phyloP scores from a whole-genome alignment of 2,329 filamentous ascomycete species.

The Exserohilum turcica region DNA sequence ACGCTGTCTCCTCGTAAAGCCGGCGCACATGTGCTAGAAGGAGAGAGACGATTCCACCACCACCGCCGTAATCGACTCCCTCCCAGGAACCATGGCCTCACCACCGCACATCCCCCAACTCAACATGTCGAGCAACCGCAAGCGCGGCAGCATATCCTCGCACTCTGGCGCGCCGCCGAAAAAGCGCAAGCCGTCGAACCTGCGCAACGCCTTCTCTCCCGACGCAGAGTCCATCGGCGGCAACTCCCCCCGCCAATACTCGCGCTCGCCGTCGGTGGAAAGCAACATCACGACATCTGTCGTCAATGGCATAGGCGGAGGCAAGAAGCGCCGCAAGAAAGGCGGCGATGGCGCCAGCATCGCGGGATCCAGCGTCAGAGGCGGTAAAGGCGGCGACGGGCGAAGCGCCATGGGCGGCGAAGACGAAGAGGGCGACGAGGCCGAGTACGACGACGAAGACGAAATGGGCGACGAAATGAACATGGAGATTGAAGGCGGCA shows the following conservation, averaged over 20 bases:
- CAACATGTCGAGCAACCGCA: conserved; percentile 69
- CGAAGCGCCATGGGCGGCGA: conserved; percentile 50
- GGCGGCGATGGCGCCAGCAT: conserved; percentile 38
- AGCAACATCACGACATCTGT: conserved; percentile 60
- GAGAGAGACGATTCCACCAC: not conserved
- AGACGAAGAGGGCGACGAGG: conserved; percentile 61
- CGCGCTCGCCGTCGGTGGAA: conserved; percentile 70
- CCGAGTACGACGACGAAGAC: conserved; percentile 63
- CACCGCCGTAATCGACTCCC: not conserved
- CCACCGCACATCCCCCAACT: conserved; percentile 59
- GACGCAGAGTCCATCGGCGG: conserved; percentile 54
- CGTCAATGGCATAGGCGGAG: conserved; percentile 50
- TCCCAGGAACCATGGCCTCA: conserved; percentile 61
- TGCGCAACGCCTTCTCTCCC: conserved; percentile 81
- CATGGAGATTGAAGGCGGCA: conserved; percentile 54
- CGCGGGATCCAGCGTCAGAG: conserved; percentile 45
- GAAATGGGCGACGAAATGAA: conserved; percentile 52
- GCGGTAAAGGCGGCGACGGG: conserved; percentile 30
- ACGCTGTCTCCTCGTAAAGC: not conserved
- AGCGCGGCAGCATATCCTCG: conserved; percentile 63
- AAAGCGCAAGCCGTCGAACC: conserved; percentile 73
- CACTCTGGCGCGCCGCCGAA: conserved; percentile 56
- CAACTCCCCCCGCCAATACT: conserved; percentile 57
- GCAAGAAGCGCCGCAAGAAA: conserved; percentile 65
- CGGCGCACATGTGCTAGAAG: not conserved